Base-by-base conservation (phyloP, 2,329 filamentous ascomycete genomes). In the Xylariaceae sp. region DNA sequence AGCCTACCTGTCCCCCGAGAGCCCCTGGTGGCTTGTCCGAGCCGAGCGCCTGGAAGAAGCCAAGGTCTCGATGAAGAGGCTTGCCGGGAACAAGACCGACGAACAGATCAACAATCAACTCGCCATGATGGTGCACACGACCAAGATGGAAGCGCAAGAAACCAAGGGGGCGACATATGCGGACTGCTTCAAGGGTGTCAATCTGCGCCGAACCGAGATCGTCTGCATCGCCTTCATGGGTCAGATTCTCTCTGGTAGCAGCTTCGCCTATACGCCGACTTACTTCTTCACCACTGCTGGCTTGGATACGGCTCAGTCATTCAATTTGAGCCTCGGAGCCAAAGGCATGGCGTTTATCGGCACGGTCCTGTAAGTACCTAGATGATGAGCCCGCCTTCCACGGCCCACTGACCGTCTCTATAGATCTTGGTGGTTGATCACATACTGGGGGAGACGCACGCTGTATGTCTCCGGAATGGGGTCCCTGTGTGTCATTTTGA, bases 131-230 rank as follows among this genome's bases (percentile, higher is more conserved):
- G 53, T 64, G 4, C 62, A 71, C 37, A 74, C 68, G 1, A 67
- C 69, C 39, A 63, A 64, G 52, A 52, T 69, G 12, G 70, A 74
- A 50, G 57, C 63, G 26, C 55, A 61, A n/a, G 54, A 64, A 28
- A 62, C 63, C 1, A 51, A 51, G 2, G 71, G 69, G 2, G 65
- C 65, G 1, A 63, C 56, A 0, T 77, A 76, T 49, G 37, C 53
- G 19, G 69, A 75, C 54, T 74, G 71, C 48, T 75, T 77, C 55
- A 64, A 63, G 24, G 66, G 65, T 11, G 51, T 57, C 4, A 67
- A 77, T 42, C 54, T 69, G 4, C 62, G 69, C 1, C 61, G 71
- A 18, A 72, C 68, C 1, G 67, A 71, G 42, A 69, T 72, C 18
- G 64, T 64, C 16, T 62, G 65, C 41, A 52, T 68, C 35, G 60